Conservation (phyloP, 2,329 filamentous ascomycete genomes). For the Claviceps arundinis region DNA sequence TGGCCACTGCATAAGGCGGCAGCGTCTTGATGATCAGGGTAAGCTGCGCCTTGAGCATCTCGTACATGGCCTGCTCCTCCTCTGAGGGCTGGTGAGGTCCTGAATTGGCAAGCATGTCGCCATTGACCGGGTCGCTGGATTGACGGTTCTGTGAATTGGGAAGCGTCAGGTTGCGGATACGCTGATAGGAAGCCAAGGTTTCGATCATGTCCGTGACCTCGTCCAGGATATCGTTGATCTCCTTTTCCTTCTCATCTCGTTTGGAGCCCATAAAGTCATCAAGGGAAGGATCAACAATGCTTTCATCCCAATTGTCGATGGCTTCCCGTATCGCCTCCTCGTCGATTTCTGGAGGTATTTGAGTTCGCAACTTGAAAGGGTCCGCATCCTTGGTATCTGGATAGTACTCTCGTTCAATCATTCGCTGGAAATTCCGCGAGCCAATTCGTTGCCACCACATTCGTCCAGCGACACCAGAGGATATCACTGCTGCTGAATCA, state of each 20-base stretch:
- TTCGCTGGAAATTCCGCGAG: conserved; percentile 49
- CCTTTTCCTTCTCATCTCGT: conserved; percentile 48
- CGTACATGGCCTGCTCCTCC: conserved; percentile 49
- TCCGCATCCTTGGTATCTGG: conserved; percentile 26
- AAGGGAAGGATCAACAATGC: conserved; percentile 43
- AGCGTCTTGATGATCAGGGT: conserved; percentile 59
- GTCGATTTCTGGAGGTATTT: conserved; percentile 29
- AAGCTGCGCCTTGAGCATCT: conserved; percentile 63
- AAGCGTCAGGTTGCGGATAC: conserved; percentile 60
- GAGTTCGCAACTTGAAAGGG: conserved; percentile 18
- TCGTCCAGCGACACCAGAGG: conserved; percentile 51
- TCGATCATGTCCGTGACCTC: conserved; percentile 66
- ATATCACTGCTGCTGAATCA: conserved; percentile 56
- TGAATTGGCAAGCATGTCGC: conserved; percentile 54
- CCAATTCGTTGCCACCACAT: conserved; percentile 69
- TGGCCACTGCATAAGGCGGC: conserved; percentile 75
- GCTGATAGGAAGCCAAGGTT: conserved; percentile 64
- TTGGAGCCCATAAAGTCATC: conserved; percentile 38
- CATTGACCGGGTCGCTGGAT: conserved; percentile 47
- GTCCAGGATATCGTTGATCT: conserved; percentile 54
- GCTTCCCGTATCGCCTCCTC: conserved; percentile 38
- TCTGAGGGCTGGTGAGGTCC: conserved; percentile 54
- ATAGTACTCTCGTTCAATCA: conserved; percentile 41
- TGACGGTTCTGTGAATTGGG: conserved; percentile 50
- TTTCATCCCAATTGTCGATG: conserved; percentile 46